These are phyloP conservation scores for Pouteria campechiana DNA, from an alignment of 179 eudicot genomes.

Conservation along the genomic window DNA sequence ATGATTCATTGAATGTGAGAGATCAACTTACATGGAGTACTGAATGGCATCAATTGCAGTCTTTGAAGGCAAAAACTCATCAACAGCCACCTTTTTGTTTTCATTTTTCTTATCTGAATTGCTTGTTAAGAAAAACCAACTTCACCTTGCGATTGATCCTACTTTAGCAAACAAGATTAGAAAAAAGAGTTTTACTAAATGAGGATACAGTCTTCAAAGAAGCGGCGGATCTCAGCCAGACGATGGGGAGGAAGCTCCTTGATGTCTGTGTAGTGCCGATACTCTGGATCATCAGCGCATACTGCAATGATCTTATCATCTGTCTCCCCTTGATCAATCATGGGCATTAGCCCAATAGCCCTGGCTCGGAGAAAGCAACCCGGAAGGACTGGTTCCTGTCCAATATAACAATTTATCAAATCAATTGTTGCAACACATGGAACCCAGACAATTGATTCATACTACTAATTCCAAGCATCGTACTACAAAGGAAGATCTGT, in stretches of 20 bases:
- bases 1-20: too few relatives aligned
- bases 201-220: slow-evolving; percentile 88
- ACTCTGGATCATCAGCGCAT: slow-evolving; percentile 92
- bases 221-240: slow-evolving; percentile 61
- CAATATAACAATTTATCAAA: slow-evolving; percentile 2
- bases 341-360: slow-evolving; percentile 76
- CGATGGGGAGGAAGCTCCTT: slow-evolving; percentile 83
- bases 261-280: slow-evolving; percentile 65
- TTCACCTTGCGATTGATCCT: too few relatives aligned
- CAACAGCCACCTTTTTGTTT: slow-evolving; percentile 87
- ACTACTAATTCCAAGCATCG: background rate
- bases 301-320: slow-evolving; percentile 91
- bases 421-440: background rate
- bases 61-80: slow-evolving; percentile 56
- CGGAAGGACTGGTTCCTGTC: slow-evolving; percentile 69
- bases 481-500: background rate
- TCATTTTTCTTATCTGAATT: slow-evolving; percentile 85
- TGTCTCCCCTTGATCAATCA: slow-evolving; percentile 93
- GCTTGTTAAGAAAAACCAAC: slow-evolving; percentile 13
- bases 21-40: slow-evolving; percentile 73
- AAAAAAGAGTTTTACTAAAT: background rate
- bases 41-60: slow-evolving; percentile 65
- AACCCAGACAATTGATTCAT: background rate
- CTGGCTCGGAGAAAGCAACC: slow-evolving; percentile 74
- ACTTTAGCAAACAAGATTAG: background rate